Conservation (phyloP, 202 grass and related monocot genomes). For the Schoenoplectus tabernaemontani region DNA sequence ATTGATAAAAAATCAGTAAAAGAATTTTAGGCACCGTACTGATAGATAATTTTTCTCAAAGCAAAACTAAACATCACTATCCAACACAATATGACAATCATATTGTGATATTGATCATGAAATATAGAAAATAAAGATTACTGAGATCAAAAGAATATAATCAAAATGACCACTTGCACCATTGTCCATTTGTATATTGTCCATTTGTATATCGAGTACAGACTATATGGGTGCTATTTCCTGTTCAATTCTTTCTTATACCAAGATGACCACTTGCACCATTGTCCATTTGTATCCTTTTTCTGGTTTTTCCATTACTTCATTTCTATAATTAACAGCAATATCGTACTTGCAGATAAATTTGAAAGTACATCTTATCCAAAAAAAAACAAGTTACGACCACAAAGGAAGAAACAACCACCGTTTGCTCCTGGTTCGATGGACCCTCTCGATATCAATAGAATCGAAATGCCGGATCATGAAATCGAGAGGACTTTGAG, state of each 20-base stretch:
- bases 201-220: too few species aligned
- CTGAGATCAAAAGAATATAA: too few species aligned
- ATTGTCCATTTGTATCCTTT: neutral
- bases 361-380: neutral
- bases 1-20: too few species aligned
- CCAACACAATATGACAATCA: too few species aligned
- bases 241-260: neutral
- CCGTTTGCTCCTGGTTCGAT: neutral
- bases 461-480: neutral
- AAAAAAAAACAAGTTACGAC: neutral
- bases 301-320: neutral
- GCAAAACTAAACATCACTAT: too few species aligned
- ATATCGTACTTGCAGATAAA: neutral
- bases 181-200: neutral
- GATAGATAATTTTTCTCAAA: too few species aligned
- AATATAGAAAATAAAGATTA: too few species aligned
- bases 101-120: too few species aligned
- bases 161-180: neutral
- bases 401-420: conserved; percentile 8
- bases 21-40: too few species aligned
- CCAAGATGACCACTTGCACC: neutral
- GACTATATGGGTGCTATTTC: neutral
- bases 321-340: neutral
- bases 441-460: neutral
- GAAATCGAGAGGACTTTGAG: too few species aligned